Base-by-base conservation (phyloP, 768 basidiomycete species). In the Austroboletus eburneus region DNA sequence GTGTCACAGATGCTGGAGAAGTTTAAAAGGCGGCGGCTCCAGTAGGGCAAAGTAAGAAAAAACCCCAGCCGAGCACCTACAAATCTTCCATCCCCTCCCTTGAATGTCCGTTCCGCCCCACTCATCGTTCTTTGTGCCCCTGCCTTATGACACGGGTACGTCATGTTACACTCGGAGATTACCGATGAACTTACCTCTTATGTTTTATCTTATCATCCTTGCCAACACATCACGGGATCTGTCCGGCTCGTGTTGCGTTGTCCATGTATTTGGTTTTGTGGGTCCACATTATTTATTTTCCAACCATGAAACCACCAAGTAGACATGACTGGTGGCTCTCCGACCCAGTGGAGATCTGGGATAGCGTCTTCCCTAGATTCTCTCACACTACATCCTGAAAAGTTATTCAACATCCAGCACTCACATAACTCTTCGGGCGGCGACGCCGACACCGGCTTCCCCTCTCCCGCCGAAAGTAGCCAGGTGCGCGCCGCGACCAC, bases 211-310 rank as follows among this genome's bases (percentile, higher is more conserved):
- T 58, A 58, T 65, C 57, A 18, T 12, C 20, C 42, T 27, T 50
- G 34, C 34, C 18, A 42, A 5, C 9, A 33, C 32, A 40, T 51
- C 49, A 49, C 52, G 42, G 50, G 39, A 33, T 14, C 16, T 5
- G 12, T 33, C 16, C 32, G 16, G 16, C 5, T 13, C 32, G 9
- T 33, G 32, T 32, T 41, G 49, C 58, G 56, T 61, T 66, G 62
- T 58, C 37, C 47, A 36, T 39, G 18, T 66, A 54, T 66, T 66
- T 66, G 65, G 64, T 36, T 37, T 33, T 66, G 65, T 66, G 65
- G 65, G 65, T 66, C 65, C 65, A 51, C 45, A 9, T n/a, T n/a
- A 45, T 27, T 43, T 57, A 57, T 59, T 66, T 64, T 61, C 36
- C 42, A 44, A 64, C 59, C 45, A 60, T 66, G 50, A 53, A 52